phyloP scores from a whole-genome alignment of 306 rosid species.

The Cicer pinnatifidum region DNA sequence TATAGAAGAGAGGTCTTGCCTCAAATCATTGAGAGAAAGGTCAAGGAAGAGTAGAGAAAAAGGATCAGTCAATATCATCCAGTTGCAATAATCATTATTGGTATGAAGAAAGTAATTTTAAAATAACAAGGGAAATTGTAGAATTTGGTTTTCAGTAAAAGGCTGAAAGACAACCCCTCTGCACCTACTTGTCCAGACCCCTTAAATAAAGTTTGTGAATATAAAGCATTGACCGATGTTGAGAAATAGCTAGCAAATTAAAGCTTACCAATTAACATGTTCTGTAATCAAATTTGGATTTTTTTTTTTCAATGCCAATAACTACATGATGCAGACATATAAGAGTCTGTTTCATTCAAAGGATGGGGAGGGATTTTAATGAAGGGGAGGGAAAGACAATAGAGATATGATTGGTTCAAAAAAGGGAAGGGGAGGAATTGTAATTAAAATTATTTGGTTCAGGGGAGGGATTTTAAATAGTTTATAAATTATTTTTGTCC shows the following conservation, averaged over 20 bases:
- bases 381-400: too few relatives aligned
- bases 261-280: constrained; percentile 15
- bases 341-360: neutral
- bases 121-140: constrained; percentile 17
- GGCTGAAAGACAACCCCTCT: neutral
- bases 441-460: too few relatives aligned
- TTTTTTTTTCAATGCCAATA: constrained; percentile 1
- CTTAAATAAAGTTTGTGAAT: constrained; percentile 9
- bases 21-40: neutral
- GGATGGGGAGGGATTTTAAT: too few relatives aligned
- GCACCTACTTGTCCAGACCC: constrained; percentile 12
- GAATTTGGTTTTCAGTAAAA: constrained; percentile 10
- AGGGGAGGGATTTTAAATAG: too few relatives aligned
- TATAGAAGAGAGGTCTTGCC: constrained; percentile 7
- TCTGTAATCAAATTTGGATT: neutral
- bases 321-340: constrained; percentile 26
- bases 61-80: constrained; percentile 14
- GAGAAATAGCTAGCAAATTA: constrained; percentile 29
- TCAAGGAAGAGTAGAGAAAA: neutral
- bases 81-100: constrained; percentile 16
- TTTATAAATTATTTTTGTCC: too few relatives aligned
- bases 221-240: constrained; percentile 20
- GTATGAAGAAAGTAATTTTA: constrained; percentile 13
- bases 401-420: too few relatives aligned
- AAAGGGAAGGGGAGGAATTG: too few relatives aligned